These are phyloP conservation scores for Stagonosporopsis rhizophila DNA, from an alignment of 2,329 filamentous ascomycete genomes.

Conservation along the genomic window DNA sequence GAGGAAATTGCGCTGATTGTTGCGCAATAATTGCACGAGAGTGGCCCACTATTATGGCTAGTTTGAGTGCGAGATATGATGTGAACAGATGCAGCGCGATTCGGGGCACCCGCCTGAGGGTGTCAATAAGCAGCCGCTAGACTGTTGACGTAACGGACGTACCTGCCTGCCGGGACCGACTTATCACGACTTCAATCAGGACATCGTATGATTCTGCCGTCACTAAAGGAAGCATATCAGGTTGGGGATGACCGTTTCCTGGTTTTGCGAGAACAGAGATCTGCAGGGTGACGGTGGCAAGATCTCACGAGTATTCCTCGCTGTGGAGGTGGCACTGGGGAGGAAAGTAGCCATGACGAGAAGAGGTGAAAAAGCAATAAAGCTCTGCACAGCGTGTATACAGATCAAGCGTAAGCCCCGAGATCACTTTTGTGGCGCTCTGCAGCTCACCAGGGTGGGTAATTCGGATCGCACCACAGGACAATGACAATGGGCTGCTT, in stretches of 20 bases:
- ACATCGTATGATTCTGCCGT: conserved; percentile 21
- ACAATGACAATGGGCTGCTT: neutral
- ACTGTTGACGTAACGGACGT: conserved; percentile 20
- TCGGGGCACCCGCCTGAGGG: conserved; percentile 6
- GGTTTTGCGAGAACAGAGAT: conserved; percentile 11
- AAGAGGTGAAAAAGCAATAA: conserved; percentile 12
- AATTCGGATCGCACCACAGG: neutral
- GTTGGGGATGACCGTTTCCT: conserved; percentile 8
- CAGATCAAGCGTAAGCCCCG: conserved; percentile 18
- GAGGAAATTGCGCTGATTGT: neutral
- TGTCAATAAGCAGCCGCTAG: conserved; percentile 9
- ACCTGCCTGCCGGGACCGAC: conserved; percentile 26
- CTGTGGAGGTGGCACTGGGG: conserved; percentile 7
- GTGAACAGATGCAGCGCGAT: conserved; percentile 11
- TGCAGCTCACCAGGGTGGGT: conserved; percentile 9
- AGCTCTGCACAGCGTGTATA: conserved; percentile 13
- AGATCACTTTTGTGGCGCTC: conserved; percentile 8
- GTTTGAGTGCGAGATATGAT: conserved; percentile 9
- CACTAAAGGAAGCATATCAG: conserved; percentile 18
- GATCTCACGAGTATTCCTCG: conserved; percentile 14
- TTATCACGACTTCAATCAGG: conserved; percentile 24
- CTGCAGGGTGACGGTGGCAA: conserved; percentile 11
- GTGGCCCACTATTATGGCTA: conserved; percentile 1
- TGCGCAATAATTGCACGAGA: conserved; percentile 16
- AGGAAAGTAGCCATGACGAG: conserved; percentile 8